phyloP scores from a whole-genome alignment of 139 green algal species.

The Haematococcus lacustris region DNA sequence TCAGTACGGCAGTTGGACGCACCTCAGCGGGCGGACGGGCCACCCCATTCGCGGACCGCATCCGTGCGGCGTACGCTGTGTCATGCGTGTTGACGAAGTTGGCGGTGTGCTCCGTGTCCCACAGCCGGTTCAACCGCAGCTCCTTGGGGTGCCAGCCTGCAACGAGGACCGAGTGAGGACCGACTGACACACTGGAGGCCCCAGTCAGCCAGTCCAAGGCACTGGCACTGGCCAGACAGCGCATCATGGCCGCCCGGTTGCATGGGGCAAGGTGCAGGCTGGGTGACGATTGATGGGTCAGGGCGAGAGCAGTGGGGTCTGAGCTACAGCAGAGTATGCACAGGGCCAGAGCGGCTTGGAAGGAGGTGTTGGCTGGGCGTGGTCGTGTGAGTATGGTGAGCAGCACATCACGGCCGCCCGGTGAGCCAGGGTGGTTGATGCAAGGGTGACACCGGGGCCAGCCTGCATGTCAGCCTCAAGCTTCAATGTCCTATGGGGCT shows the following conservation, averaged over 20 bases:
- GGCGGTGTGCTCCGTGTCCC: slow-evolving; percentile 7
- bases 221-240: background rate
- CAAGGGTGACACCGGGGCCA: no score
- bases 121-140: slow-evolving; percentile 13
- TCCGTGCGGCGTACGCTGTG: background rate
- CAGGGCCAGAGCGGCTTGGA: no score
- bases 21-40: background rate
- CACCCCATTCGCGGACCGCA: background rate
- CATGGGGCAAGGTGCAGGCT: background rate
- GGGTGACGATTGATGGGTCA: background rate
- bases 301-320: background rate
- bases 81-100: background rate
- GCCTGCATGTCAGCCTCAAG: no score
- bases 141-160: slow-evolving; percentile 12
- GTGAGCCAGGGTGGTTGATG: no score
- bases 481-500: no score
- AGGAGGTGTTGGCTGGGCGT: no score
- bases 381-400: no score
- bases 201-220: no score
- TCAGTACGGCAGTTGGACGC: background rate
- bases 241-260: background rate
- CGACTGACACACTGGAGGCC: no score
- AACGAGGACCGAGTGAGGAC: background rate
- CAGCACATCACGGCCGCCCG: no score
- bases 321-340: background rate